Base-by-base conservation (phyloP, 176 grass and related monocot genomes). In the Eragrostis curvula region DNA sequence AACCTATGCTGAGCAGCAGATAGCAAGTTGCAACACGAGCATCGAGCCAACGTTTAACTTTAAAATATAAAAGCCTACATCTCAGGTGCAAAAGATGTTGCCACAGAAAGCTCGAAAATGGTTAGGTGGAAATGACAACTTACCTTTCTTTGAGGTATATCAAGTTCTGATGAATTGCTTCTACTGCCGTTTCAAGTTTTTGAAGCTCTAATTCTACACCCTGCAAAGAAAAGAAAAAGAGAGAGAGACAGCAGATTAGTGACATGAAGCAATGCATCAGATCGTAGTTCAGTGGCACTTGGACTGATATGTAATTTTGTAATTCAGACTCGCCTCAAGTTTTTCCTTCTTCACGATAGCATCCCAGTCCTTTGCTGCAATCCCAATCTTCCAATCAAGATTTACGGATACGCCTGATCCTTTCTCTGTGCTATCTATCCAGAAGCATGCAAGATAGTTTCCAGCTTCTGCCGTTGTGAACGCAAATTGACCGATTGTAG, bases 331-430 rank as follows among this genome's bases (percentile, higher is more conserved):
- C 32, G 93, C 96, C 92, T 98, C 85, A 74, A 99, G 85, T 78
- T 99, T 99, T 79, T 99, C 91, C 68, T 99, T 98, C 65, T 85
- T 92, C 85, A 91, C 96, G 43, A 99, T 88, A 62, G 89, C 85
- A 84, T 93, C 96, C 91, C 93, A 96, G 66, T 99, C 93, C 87
- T 92, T 91, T 12, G 93, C 76, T 53, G 93, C 96, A 71, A 99
- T 91, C 9, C 96, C 96, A 63, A 91, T 90, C 74, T 93, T 99
- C 96, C 96, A 99, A 77, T 93, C 87, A 41, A 99, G 82, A 81
- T 80, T 96, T 65, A 96, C 85, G 66, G 87, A 91, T 61, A 90
- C 18, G 23, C 79, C 85, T 42, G 59, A 66, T 67, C 84, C 87
- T 88, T 90, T 87, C 62, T 86, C 87, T 9, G 55, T 69, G 66